Evolutionary conservation across 345 rosid genomes (phyloP), one percentile per base, ranked within the genome.

Genomic region (Salix viminalis): DNA sequence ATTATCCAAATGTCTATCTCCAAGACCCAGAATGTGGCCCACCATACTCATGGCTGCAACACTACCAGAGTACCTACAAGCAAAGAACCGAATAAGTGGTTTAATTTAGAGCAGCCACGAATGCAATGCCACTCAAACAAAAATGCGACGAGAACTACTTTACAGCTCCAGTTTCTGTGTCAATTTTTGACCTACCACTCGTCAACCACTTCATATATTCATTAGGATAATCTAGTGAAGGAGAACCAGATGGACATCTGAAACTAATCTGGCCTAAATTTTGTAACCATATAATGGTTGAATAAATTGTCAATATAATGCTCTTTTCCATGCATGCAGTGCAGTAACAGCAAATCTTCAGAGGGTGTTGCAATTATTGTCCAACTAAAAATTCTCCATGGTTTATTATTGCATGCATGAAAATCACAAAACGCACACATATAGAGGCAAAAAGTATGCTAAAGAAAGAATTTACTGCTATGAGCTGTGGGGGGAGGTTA

Each of bases 31-130:
- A 84, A 94, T 85, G 84, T 94, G 96, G 71, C 98, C 98, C 56
- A 92, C 97, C 83, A 94, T 92, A 81, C 98, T 94, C 98, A 92
- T 94, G 79, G 96, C 94, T 67, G 98, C 98, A 82, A 94, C 89
- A 79, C 93, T 94, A 79, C 94, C 92, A 72, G 96, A 86, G 81
- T 90, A 94, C 90, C 98, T 94, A 85, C 81, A 85, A 86, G 80
- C 74, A 37, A 73, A 68, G 28, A 68, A 76, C 19, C 69, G 36
- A 54, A 78, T 4, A 15, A 42, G 26, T 2, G 41, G 5, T 14
- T 37, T 46, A 58, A 14, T 37, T 6, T 15, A 14, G 42, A 65
- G 50, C 7, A 67, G 36, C 18, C 8, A 44, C 13, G 26, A 23
- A 73, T 21, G 5, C 7, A 58, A 41, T 3, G 36, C 30, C 21